Evolutionary conservation across 805 yeast genomes (phyloP), one percentile per base, ranked within the genome.

Genomic region (Saturnispora diversa): DNA sequence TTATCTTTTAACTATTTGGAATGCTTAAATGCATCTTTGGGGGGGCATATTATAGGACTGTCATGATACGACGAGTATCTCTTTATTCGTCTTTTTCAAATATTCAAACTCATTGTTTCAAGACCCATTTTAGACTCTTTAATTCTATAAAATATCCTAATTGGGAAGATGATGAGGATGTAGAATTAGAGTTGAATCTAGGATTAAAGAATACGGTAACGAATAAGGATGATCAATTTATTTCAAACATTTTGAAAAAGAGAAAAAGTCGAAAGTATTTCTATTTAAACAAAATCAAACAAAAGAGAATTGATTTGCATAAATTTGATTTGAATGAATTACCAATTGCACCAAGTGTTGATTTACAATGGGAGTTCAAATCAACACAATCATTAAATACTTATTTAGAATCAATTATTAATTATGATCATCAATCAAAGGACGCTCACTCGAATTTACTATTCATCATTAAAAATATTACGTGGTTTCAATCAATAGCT

Each of bases 171-270:
- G 35, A 36, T 16, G 24, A 23, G 15, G 29, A 38, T 9, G 41
- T 31, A 3, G 41, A 38, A 2, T 30, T 38, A 3, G 41, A 31
- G 10, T 31, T 38, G 23, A 20, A 38, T 16, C n/a, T 38, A 16
- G 23, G 23, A 4, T 21, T 29, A 6, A 21, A 12, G 22, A 27
- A 28, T 6, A 30, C 23, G 15, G n/a, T 9, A 24, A 19, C 11
- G 11, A 20, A 21, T 28, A 28, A n/a, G 20, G 15, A 19, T 7
- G 39, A 36, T 16, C 12, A 13, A 12, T 36, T 36, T 24, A 17
- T 37, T 19, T 13, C 35, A 11, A 5, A 13, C 16, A 25, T 37
- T 15, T 13, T 37, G 16, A 36, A 36, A 12, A 28, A 13, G n/a
- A 36, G 20, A 11, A 17, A 12, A n/a, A 28, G 31, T 22, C 22